Conservation (phyloP, 1,284 basidiomycete genomes). For the Leccinum huronense region DNA sequence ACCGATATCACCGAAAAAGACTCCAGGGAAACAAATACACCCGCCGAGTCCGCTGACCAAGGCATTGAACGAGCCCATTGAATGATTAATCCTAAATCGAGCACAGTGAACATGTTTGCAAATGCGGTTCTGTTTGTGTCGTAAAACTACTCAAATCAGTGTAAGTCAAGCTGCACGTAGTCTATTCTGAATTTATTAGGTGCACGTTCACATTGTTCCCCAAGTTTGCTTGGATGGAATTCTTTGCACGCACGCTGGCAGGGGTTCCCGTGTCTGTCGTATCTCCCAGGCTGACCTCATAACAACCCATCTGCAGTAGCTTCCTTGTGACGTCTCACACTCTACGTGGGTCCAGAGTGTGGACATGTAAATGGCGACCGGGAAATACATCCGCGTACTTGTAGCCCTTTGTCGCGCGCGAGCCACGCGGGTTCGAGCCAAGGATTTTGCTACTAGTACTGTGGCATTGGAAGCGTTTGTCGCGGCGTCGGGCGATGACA, state of each 20-base stretch:
- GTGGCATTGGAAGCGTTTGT: conserved; percentile 79
- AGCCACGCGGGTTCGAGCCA: conserved; percentile 69
- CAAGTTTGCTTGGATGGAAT: conserved; percentile 63
- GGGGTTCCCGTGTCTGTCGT: conserved; percentile 90
- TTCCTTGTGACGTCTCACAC: conserved; percentile 74
- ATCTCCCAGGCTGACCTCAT: conserved; percentile 90
- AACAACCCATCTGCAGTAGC: conserved; percentile 88
- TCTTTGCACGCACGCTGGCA: conserved; percentile 56
- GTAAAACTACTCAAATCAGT: conserved; percentile 63
- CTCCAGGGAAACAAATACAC: conserved; percentile 93
- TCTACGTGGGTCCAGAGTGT: conserved; percentile 66
- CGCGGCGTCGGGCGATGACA: conserved; percentile 67
- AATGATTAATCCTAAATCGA: conserved; percentile 52
- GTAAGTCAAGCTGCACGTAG: neutral
- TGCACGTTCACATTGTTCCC: conserved; percentile 60
- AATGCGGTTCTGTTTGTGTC: conserved; percentile 88
- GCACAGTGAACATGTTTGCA: conserved; percentile 68
- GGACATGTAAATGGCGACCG: conserved; percentile 79
- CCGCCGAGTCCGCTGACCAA: conserved; percentile 89
- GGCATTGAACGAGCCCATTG: conserved; percentile 59
- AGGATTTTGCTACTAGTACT: conserved; percentile 58
- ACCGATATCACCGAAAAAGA: conserved; percentile 16
- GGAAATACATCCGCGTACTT: conserved; percentile 86
- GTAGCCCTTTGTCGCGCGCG: conserved; percentile 56
- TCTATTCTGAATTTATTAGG: neutral